A percentile compares a stretch with the other conserved stretches of the same genome.
These are phyloP conservation scores for Neurospora tetrasperma DNA, from an alignment of 495 filamentous ascomycete genomes.

Conservation along the genomic window DNA sequence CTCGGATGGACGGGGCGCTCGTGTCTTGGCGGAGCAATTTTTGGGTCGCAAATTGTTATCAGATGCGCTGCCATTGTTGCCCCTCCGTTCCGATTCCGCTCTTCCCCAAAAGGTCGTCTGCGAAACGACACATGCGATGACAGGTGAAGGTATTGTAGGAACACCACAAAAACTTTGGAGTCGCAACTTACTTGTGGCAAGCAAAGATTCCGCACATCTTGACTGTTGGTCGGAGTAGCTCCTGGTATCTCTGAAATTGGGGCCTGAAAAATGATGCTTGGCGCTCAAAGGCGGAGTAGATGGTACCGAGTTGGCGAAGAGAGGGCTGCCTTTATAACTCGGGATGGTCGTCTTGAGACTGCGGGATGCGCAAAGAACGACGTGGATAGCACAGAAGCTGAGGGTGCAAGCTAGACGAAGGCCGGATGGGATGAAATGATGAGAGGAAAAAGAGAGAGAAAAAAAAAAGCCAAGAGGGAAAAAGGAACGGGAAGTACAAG, in stretches of 20 bases:
- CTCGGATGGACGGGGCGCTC: background rate
- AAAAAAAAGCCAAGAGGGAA: constrained; percentile 4
- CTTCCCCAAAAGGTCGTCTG: constrained; percentile 1
- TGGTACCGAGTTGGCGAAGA: constrained; percentile 12
- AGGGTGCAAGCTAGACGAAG: constrained; percentile 4
- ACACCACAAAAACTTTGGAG: constrained; percentile 2
- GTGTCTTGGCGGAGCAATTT: constrained; percentile 10
- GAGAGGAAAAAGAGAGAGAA: constrained; percentile 11
- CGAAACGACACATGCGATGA: constrained; percentile 1
- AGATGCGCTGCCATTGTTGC: constrained; percentile 8
- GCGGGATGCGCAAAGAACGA: background rate
- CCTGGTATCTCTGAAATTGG: background rate
- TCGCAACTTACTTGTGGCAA: constrained; percentile 66
- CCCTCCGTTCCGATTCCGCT: constrained; percentile 19
- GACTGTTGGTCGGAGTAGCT: constrained; percentile 4
- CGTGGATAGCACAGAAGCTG: constrained; percentile 4
- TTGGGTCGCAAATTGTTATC: constrained; percentile 1
- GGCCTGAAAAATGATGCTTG: constrained; percentile 8
- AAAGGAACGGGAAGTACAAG: background rate
- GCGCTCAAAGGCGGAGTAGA: constrained; percentile 19
- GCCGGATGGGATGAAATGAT: constrained; percentile 16
- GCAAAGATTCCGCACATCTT: constrained; percentile 83
- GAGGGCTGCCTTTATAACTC: constrained; percentile 17
- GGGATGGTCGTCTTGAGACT: background rate
- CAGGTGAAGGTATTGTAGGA: background rate